Evolutionary conservation across 2,329 filamentous ascomycete genomes (phyloP).

Genomic region (Purpureocillium lavendulum): DNA sequence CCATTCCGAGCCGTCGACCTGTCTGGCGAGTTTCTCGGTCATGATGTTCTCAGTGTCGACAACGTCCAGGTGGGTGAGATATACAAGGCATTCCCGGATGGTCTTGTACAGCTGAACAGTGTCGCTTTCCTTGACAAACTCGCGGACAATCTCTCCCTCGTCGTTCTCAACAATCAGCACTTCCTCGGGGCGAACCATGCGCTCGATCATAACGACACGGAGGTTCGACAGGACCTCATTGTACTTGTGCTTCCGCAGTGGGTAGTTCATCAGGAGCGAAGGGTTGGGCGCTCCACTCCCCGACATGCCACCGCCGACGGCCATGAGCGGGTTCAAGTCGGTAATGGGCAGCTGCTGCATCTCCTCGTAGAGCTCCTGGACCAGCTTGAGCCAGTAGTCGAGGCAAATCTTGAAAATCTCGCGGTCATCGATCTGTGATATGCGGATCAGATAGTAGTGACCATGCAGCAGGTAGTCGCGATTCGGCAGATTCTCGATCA

Average conservation of each 20-base stretch:
- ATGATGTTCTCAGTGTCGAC: constrained; percentile 98
- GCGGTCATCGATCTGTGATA: constrained; percentile 96
- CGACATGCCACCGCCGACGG: constrained; percentile 62
- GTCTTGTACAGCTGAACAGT: constrained; percentile 99
- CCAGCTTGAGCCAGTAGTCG: constrained; percentile 98
- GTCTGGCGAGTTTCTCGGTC: constrained; percentile 93
- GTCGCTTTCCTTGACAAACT: constrained; percentile 98
- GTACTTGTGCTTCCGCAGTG: constrained; percentile 96
- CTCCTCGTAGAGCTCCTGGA: constrained; percentile 96
- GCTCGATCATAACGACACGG: constrained; percentile 97
- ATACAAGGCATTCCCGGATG: constrained; percentile 92
- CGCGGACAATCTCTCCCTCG: constrained; percentile 95
- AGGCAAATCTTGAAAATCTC: constrained; percentile 99
- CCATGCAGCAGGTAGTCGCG: constrained; percentile 90
- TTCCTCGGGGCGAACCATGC: constrained; percentile 98
- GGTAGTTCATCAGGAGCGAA: constrained; percentile 76
- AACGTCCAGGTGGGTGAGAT: constrained; percentile 94
- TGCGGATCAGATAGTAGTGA: constrained; percentile 96
- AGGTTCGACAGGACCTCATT: constrained; percentile 88
- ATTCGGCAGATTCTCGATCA: constrained; percentile 94
- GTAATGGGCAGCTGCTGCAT: constrained; percentile 95
- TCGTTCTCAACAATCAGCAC: constrained; percentile 99
- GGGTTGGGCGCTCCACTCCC: constrained; percentile 82
- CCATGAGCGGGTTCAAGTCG: constrained; percentile 83
- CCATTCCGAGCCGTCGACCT: constrained; percentile 94